Conservation (phyloP, 768 basidiomycete species). For the Pisolithus tinctorius region DNA sequence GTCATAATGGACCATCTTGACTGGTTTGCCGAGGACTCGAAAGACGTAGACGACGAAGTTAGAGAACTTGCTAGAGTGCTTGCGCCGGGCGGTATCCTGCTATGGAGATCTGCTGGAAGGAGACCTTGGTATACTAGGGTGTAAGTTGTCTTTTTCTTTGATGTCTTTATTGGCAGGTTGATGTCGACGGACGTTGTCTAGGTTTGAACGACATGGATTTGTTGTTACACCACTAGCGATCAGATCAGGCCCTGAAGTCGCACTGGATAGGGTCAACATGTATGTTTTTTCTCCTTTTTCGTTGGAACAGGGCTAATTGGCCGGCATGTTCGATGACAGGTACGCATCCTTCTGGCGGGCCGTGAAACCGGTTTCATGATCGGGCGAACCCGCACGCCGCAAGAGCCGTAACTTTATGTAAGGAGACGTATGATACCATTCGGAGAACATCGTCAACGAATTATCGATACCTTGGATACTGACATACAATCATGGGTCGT, state of each 20-base stretch:
- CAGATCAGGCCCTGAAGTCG: constrained; percentile 38
- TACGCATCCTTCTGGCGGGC: constrained; percentile 29
- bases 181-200: constrained; percentile 7
- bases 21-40: constrained; percentile 45
- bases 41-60: constrained; percentile 47
- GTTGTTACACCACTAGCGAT: constrained; percentile 44
- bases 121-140: constrained; percentile 59
- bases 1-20: constrained; percentile 72
- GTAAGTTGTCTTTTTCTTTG: constrained; percentile 19
- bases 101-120: constrained; percentile 61
- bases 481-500: too few relatives aligned
- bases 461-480: too few relatives aligned
- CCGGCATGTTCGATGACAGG: constrained; percentile 7
- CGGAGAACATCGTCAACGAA: too few relatives aligned
- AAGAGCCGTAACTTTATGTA: too few relatives aligned
- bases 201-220: constrained; percentile 51
- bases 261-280: constrained; percentile 71
- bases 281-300: constrained; percentile 20
- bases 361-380: constrained; percentile 7
- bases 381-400: too few relatives aligned
- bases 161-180: neutral
- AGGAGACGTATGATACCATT: too few relatives aligned
- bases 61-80: constrained; percentile 49
- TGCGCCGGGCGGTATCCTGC: constrained; percentile 51
- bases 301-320: neutral